phyloP scores from a whole-genome alignment of 192 early-diverging fungal genomes.

The Mortierella hygrophila region DNA sequence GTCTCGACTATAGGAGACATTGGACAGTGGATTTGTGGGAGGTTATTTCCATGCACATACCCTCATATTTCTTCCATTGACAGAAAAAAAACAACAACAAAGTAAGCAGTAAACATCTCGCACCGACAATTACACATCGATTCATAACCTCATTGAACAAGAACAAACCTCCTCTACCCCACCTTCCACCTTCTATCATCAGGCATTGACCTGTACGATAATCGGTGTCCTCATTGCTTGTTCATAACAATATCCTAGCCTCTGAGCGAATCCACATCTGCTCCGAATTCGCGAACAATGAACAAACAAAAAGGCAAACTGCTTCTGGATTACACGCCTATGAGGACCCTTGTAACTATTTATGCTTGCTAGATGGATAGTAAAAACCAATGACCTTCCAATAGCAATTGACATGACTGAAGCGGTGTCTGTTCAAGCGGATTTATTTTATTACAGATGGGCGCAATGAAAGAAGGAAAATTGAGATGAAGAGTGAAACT shows the following conservation, averaged over 20 bases:
- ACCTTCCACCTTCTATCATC: no score
- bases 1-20: not conserved
- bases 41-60: not conserved
- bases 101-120: not conserved
- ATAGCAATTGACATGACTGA: not conserved
- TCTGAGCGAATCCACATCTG: not conserved
- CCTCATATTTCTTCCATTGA: not conserved
- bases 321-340: not conserved
- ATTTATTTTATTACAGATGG: constrained; percentile 11
- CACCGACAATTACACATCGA: not conserved
- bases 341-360: not conserved
- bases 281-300: not conserved
- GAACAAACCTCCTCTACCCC: no score
- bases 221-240: not conserved
- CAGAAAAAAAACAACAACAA: not conserved
- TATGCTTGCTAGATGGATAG: not conserved
- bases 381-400: no score
- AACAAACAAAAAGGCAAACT: not conserved
- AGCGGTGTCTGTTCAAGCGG: not conserved
- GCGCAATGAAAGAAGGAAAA: constrained; percentile 1
- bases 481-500: not conserved
- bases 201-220: not conserved
- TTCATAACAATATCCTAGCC: not conserved
- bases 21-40: not conserved
- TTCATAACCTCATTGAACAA: not conserved